These are phyloP conservation scores for Alternaria triticimaculans DNA, from an alignment of 2,329 filamentous ascomycete genomes.

Conservation along the genomic window DNA sequence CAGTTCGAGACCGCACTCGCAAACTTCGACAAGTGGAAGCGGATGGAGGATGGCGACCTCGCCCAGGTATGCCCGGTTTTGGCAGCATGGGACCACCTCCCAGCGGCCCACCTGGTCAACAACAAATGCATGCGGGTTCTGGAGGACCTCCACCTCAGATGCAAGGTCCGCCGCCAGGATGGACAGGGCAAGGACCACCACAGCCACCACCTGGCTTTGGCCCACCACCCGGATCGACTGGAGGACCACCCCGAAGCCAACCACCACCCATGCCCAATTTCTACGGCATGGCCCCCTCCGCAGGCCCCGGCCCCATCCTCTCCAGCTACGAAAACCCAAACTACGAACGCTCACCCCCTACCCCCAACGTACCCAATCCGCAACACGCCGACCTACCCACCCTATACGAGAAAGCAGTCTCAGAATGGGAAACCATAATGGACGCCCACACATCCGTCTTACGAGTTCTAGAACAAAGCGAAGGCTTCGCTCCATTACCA, in stretches of 20 bases:
- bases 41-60: conserved; percentile 63
- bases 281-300: conserved; percentile 59
- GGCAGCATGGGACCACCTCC: conserved; percentile 47
- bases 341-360: conserved; percentile 24
- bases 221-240: conserved; percentile 11
- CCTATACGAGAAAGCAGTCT: conserved; percentile 71
- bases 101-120: conserved; percentile 26
- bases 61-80: conserved; percentile 54
- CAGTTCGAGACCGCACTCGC: conserved; percentile 75
- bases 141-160: conserved; percentile 36
- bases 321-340: conserved; percentile 49
- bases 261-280: conserved; percentile 52
- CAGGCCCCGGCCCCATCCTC: conserved; percentile 51
- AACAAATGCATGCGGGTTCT: conserved; percentile 24
- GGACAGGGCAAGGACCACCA: conserved; percentile 28
- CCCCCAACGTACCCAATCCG: conserved; percentile 21
- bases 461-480: conserved; percentile 64
- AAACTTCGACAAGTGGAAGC: conserved; percentile 73
- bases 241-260: conserved; percentile 14
- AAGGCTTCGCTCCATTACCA: conserved; percentile 77
- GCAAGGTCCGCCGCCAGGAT: conserved; percentile 34
- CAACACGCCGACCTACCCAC: conserved; percentile 62
- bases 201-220: conserved; percentile 24
- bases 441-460: conserved; percentile 73
- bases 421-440: conserved; percentile 80